Evolutionary conservation across 192 early-diverging fungal species (phyloP), one percentile per base, ranked within the genome.

Genomic region (Entophlyctis luteolus): DNA sequence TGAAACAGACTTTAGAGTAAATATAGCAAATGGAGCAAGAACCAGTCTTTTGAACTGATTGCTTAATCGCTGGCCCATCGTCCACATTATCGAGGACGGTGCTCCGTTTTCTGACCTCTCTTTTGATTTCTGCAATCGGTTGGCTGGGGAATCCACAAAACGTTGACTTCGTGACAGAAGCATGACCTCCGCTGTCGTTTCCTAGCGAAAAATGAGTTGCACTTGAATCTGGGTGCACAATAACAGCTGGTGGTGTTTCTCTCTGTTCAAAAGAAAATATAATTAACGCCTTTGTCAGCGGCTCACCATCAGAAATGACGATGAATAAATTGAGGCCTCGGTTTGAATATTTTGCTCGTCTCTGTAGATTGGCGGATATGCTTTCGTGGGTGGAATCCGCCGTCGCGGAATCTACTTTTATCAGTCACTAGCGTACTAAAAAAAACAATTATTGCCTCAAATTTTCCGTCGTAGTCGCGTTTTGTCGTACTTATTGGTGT

Each of bases 1-100:
- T 48, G 25, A 14, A 12, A n/a, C 14, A 8, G 14, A 16, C 18
- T 35, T 48, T 16, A 47, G 52, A 32, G 14, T 38, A 6, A 47
- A 53, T 52, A 52, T 18, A 25, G 32, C 28, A n/a, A 27, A 8
- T 25, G 48, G 29, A 12, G 16, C 14, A 27, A 34, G 18, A 16
- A 56, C 65, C 67, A 20, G 55, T 18, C 31, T 59, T 36, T 58
- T 68, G 53, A 14, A 57, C 55, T 14, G 22, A 29, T 6, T 29
- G n/a, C 16, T 8, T 25, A n/a, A 46, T 56, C 12, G 55, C 53
- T 4, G 28, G 34, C 55, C 59, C 67, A 16, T 56, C 67, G 59
- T 68, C 67, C 4, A 56, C 55, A 20, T 47, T 59, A 58, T 68
- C 67, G 10, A 68, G 25, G 4, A 68, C 67, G 20, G 67, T 68